Evolutionary conservation across 176 grass and related monocot species (phyloP).

Genomic region (Lolium perenne): DNA sequence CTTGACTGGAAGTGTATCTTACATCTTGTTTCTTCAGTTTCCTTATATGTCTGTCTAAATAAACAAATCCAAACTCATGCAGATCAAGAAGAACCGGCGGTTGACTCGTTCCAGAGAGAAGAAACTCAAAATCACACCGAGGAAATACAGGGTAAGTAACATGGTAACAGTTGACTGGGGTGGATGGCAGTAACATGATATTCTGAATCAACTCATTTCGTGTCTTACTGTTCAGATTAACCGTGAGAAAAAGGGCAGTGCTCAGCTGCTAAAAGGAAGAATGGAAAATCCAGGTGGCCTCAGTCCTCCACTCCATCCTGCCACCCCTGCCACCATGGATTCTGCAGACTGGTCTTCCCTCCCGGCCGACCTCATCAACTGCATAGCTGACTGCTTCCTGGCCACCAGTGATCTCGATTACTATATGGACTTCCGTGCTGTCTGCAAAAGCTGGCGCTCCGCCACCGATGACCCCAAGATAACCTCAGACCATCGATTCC

Average conservation of each 20-base stretch:
- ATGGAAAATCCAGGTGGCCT: not conserved
- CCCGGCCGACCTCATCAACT: not conserved
- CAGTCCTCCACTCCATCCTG: not conserved
- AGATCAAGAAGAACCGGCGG: constrained; percentile 91
- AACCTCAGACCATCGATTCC: not conserved
- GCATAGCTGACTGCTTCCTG: not conserved
- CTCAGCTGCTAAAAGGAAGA: not conserved
- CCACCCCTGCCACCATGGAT: not conserved
- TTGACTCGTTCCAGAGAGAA: constrained; percentile 81
- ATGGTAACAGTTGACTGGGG: not conserved
- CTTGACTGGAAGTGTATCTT: not conserved
- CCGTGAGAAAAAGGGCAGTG: constrained; percentile 45
- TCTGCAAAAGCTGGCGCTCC: not conserved
- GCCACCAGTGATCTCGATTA: not conserved
- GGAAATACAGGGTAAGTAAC: constrained; percentile 85
- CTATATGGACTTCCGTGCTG: constrained; percentile 3
- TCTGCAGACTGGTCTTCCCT: not conserved
- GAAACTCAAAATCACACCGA: constrained; percentile 74
- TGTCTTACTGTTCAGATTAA: constrained; percentile 60
- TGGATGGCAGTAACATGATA: not conserved
- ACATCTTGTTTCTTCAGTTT: not conserved
- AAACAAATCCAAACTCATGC: constrained; percentile 32
- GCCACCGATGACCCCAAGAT: constrained; percentile 6
- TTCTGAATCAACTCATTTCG: not conserved
- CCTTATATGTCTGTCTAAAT: constrained; percentile 7